phyloP scores from a whole-genome alignment of 768 basidiomycete species.

The Tulasnella sp. region DNA sequence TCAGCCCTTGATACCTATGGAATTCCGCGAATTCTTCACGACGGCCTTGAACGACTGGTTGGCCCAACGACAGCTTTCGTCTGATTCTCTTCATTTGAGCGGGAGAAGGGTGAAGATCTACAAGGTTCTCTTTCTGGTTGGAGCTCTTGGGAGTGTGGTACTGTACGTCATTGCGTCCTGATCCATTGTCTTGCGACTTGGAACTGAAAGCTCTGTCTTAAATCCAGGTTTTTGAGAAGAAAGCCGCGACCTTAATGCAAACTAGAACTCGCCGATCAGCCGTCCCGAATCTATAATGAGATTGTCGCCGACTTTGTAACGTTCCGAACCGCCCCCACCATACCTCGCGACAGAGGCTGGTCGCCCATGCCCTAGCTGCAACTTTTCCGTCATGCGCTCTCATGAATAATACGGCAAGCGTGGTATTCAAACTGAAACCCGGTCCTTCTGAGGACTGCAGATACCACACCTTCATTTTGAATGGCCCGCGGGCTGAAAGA shows the following conservation, averaged over 20 bases:
- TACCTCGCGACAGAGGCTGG: too few species aligned
- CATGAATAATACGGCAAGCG: too few species aligned
- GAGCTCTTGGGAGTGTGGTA: background rate
- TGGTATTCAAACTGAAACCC: too few species aligned
- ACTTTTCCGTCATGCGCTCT: too few species aligned
- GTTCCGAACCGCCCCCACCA: too few species aligned
- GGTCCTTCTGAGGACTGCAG: too few species aligned
- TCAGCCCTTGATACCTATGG: background rate
- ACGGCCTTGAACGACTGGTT: conserved; percentile 19
- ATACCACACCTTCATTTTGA: too few species aligned
- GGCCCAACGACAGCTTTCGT: background rate
- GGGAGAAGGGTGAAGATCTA: background rate
- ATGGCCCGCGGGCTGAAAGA: too few species aligned
- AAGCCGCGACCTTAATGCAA: background rate
- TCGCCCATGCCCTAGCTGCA: too few species aligned
- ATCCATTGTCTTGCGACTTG: too few species aligned
- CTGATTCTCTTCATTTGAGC: background rate
- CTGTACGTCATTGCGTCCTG: background rate
- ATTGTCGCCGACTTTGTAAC: conserved; percentile 14
- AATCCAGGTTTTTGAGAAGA: background rate
- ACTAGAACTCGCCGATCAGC: conserved; percentile 1
- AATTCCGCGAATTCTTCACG: conserved; percentile 9
- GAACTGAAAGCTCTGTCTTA: background rate
- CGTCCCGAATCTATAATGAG: background rate
- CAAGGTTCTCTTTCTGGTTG: conserved; percentile 17